A percentile compares a stretch with the other conserved stretches of the same genome.
These are phyloP conservation scores for Cinnamomum micranthum DNA, from an alignment of 164 flowering plant genomes.

Conservation along the genomic window DNA sequence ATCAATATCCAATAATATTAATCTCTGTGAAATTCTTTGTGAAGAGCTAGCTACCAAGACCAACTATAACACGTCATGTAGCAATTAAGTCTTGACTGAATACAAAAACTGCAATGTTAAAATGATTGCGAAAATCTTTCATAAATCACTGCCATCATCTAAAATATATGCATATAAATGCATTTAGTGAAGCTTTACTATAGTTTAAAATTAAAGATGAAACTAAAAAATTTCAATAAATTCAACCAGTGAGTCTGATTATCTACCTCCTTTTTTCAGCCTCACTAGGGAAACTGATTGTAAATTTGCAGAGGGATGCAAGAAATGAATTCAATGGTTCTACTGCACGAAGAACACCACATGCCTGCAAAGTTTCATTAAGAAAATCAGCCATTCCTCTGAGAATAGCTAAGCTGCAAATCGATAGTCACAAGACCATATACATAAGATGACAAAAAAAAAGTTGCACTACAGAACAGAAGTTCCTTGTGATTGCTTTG, in stretches of 20 bases:
- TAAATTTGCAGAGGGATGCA: conserved; percentile 98
- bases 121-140: background rate
- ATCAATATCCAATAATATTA: too few relatives aligned
- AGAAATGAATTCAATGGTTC: conserved; percentile 93
- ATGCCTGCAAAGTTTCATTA: conserved; percentile 51
- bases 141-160: background rate
- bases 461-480: background rate
- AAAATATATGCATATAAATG: too few relatives aligned
- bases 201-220: background rate
- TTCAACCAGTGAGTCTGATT: background rate
- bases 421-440: background rate
- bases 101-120: background rate
- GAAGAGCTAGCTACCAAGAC: too few relatives aligned
- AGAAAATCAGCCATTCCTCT: conserved; percentile 3
- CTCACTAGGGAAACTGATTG: conserved; percentile 72
- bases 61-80: background rate
- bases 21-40: too few relatives aligned
- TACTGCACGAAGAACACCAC: conserved; percentile 89
- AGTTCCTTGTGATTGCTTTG: conserved; percentile 1
- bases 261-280: conserved; percentile 73
- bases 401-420: conserved; percentile 2
- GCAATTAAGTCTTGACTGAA: background rate
- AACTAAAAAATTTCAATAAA: background rate
- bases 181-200: background rate
- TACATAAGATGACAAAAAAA: background rate